Evolutionary conservation across 164 flowering plant species (phyloP), one percentile per base, ranked within the genome.

Genomic region (Vitis rupestris): DNA sequence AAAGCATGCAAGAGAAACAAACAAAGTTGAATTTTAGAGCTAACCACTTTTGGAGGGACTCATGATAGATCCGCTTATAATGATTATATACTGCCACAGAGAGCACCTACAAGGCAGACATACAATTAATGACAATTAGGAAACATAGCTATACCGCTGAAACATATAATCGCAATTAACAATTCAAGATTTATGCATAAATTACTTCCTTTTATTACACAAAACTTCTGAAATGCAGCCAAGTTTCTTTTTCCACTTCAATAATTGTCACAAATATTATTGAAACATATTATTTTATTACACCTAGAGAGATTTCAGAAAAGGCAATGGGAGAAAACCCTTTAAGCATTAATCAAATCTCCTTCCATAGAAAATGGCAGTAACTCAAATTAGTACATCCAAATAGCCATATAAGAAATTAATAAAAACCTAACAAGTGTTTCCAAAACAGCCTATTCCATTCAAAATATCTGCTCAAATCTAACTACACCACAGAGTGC

Each of bases 1-100:
- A 19, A 23, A 14, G 44, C 1, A 56, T 17, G 10, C 9, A 49
- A 47, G 8, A 11, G 29, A 16, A 62, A 58, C 27, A 58, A 48
- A 48, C 17, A 50, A 59, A 50, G 55, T 48, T 14, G 61, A 64
- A 63, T 17, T 12, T 58, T 14, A 10, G 19, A 74, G 65, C 83
- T 76, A 68, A 86, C 84, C 83, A 77, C 69, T 75, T 86, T 31
- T 78, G 83, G 10, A 59, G 27, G 37, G 93, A 81, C 52, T 91
- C 96, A 58, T 79, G 76, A 76, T 78, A 86, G 58, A 94, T 89
- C 79, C 99, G 83, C 82, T 87, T 92, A 75, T 92, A 94, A 74
- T 94, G 99, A 80, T 94, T 94, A 81, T 92, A 94, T 44, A 94
- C 97, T 23, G 95, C 97, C 29, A 94, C 99, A n/a, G 99, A 85